Base-by-base conservation (phyloP, 2,329 filamentous ascomycete genomes). In the Penicillium brasilianum region DNA sequence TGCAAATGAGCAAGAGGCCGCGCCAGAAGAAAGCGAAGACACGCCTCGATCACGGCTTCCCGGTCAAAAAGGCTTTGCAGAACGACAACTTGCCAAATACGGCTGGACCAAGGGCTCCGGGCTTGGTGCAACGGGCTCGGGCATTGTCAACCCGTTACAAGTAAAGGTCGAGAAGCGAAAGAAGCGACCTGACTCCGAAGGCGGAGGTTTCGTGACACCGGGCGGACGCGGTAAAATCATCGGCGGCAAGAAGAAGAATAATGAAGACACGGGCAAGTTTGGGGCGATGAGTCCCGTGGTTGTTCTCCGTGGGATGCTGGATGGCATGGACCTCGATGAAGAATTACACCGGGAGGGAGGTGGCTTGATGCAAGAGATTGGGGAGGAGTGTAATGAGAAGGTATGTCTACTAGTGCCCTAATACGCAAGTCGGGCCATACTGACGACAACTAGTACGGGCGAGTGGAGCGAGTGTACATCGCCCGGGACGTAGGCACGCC, bases 31-130 rank as follows among this genome's bases (percentile, higher is more conserved):
- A 28, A 71, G 72, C 52, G 68, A 68, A 16, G 74, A 76, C 54
- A 72, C 76, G 20, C 77, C 82, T 34, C 85, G 86, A 39, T 89
- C 88, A 44, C 86, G 81, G 59, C 87, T 88, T 2, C 92, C 93
- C 0, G 92, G 92, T 16, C 91, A 96, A 76, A 86, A 88, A 66
- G 91, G 89, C 55, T 97, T 97, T 76, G 95, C 92, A 0, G 87
- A 93, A 67, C 90, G 93, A 36, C 85, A 98, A 58, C 92, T 99
- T 87, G 86, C 87, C 63, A 98, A 97, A 75, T 95, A 97, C 78
- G 95, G 95, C 58, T 98, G 93, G 91, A 89, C 88, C 37, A 90
- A 93, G 71, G 95, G 95, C 25, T 85, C 89, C 64, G 95, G 95
- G 20, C 86, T 99, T 4, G 95, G 95, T 67, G 93, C 92, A 16